Evolutionary conservation across 2,329 filamentous ascomycete species (phyloP), one percentile per base, ranked within the genome.

Genomic region (Rutstroemia sp.): DNA sequence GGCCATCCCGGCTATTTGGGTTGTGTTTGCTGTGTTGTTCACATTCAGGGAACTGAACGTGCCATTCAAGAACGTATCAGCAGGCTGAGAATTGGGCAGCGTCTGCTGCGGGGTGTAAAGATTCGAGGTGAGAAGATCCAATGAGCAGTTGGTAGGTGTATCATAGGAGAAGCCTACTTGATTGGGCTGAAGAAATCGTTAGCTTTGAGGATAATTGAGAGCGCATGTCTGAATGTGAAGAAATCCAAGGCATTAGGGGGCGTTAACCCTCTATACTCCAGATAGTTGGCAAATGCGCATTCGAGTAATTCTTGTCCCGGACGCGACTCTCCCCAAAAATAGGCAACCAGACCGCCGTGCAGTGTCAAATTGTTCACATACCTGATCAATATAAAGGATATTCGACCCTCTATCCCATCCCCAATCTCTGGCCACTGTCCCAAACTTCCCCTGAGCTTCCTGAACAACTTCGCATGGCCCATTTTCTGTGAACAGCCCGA

Each of bases 141-240:
- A 66, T 6, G 83, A 84, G 16, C 79, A 78, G 63, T 89, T 84
- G 8, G 78, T 81, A 7, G 78, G 73, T 25, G 75, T 76, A 65
- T 90, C 88, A 66, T 81, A 84, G 2, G 84, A 87, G 61, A 87
- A 84, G 25, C 82, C 81, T 49, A 89, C 81, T 70, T 89, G 84
- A 59, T 84, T 84, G 23, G 84, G 84, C 79, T 90, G 38, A 4
- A n/a, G 10, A 69, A 69, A 69, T 54, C 73, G 58, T 67, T 59
- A 66, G 62, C 36, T 40, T 51, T 14, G 12, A 27, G 25, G 19
- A 30, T 9, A 36, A 5, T 14, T 25, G 48, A 4, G 5, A n/a
- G 17, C 36, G n/a, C 44, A 14, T 30, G 16, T n/a, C 39, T 27
- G 34, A 39, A 50, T 9, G 21, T 14, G 23, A 9, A n/a, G 27